Evolutionary conservation across 1,284 basidiomycete species (phyloP).

Genomic region (Papiliotrema terrestris): DNA sequence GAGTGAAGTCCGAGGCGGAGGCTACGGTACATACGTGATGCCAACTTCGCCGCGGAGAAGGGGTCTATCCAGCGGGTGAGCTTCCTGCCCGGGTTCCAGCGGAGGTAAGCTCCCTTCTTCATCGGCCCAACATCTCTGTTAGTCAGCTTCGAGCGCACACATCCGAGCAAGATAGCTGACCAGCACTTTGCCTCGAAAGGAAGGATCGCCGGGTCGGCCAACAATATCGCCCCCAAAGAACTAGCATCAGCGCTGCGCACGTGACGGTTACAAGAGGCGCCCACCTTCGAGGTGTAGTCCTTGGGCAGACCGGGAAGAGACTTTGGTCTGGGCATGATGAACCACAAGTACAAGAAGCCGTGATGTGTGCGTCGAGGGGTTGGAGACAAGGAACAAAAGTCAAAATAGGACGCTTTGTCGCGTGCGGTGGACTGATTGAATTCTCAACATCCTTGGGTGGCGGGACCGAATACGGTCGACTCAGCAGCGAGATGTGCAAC

Average conservation of each 20-base stretch:
- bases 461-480: too few relatives aligned
- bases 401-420: too few relatives aligned
- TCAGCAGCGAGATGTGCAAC: neutral
- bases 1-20: too few relatives aligned
- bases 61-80: slow-evolving; percentile 67
- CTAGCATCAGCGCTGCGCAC: slow-evolving; percentile 8
- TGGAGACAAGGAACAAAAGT: neutral
- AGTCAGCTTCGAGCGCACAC: neutral
- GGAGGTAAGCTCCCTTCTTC: slow-evolving; percentile 29
- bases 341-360: too few relatives aligned
- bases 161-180: slow-evolving; percentile 14
- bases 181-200: slow-evolving; percentile 31
- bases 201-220: slow-evolving; percentile 17
- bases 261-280: neutral
- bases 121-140: slow-evolving; percentile 40
- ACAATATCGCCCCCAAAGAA: slow-evolving; percentile 36
- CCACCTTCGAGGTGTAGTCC: slow-evolving; percentile 36
- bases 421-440: too few relatives aligned
- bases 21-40: slow-evolving; percentile 53
- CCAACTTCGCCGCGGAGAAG: slow-evolving; percentile 75
- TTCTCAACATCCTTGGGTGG: too few relatives aligned
- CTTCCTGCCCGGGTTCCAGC: slow-evolving; percentile 15
- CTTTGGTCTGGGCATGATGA: slow-evolving; percentile 3
- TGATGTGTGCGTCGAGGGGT: too few relatives aligned
- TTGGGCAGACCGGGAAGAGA: slow-evolving; percentile 38